A percentile compares a stretch with the other conserved stretches of the same genome.
These are phyloP conservation scores for Globisporangium paroecandrum DNA, from an alignment of 352 stramenopile species.

Conservation along the genomic window DNA sequence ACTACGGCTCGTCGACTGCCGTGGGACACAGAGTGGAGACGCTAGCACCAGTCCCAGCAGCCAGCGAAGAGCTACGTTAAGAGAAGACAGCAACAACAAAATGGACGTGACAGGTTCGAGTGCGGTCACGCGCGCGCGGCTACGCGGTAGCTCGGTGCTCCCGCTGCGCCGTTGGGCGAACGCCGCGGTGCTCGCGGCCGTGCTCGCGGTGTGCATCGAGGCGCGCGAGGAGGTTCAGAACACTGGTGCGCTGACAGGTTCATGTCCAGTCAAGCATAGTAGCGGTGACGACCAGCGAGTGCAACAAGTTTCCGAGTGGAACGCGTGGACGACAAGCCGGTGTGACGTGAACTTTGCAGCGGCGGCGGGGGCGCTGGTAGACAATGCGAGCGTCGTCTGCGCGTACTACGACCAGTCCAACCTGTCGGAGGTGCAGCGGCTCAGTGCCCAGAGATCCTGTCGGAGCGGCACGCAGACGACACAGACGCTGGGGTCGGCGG, in stretches of 20 bases:
- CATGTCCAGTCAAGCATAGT: neutral
- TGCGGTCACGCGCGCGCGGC: neutral
- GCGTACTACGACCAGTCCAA: neutral
- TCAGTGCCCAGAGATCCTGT: neutral
- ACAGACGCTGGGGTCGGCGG: neutral
- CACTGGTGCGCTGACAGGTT: neutral
- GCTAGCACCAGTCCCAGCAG: neutral
- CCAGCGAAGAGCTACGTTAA: neutral
- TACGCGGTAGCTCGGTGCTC: neutral
- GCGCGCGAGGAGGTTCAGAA: constrained; percentile 1
- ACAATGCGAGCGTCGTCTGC: neutral
- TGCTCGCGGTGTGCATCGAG: neutral
- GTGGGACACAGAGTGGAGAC: neutral
- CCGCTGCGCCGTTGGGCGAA: neutral
- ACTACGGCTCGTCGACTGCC: neutral
- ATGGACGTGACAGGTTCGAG: neutral
- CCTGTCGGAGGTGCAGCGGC: neutral
- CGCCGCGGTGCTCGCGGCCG: neutral
- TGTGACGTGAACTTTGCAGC: neutral
- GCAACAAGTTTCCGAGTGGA: constrained; percentile 6
- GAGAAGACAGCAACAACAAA: neutral
- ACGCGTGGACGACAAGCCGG: constrained; percentile 6
- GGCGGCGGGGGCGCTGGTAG: neutral
- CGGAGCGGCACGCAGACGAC: neutral
- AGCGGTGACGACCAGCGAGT: neutral